These are phyloP conservation scores for Cryphonectria naterciae DNA, from an alignment of 2,329 filamentous ascomycete genomes.

Conservation along the genomic window DNA sequence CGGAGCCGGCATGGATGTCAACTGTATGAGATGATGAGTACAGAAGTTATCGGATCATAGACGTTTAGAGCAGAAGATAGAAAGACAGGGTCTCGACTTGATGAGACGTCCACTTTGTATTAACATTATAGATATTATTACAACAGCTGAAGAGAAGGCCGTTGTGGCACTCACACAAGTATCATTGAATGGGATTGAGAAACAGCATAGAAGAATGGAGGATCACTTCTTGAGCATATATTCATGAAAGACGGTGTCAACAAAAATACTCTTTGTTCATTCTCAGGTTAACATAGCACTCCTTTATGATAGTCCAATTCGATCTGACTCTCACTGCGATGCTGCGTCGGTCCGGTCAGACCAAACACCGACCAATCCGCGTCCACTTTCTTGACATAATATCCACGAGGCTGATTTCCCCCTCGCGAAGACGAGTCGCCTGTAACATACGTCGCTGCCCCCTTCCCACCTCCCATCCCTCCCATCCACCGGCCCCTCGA, in stretches of 20 bases:
- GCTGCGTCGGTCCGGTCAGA: conserved; percentile 14
- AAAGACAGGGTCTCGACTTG: neutral
- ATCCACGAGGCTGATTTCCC: neutral
- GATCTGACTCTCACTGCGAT: conserved; percentile 35
- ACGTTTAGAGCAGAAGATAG: neutral
- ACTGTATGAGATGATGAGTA: neutral
- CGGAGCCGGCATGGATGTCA: conserved; percentile 31
- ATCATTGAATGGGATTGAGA: neutral
- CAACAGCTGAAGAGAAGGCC: no score
- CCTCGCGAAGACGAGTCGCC: neutral
- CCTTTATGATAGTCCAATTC: conserved; percentile 36
- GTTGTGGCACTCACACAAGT: neutral
- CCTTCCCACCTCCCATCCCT: conserved; percentile 17
- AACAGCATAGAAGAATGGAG: neutral
- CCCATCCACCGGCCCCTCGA: conserved; percentile 23
- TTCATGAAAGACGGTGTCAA: neutral
- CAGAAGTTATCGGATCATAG: neutral
- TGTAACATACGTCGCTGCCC: conserved; percentile 1
- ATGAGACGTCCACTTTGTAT: neutral
- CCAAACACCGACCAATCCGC: conserved; percentile 12
- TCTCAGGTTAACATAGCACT: neutral
- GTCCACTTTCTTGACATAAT: neutral
- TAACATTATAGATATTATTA: neutral
- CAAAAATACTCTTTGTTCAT: neutral
- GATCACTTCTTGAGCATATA: neutral